Percentiles rank a stretch among this genome's conserved stretches.
Evolutionary conservation across 805 yeast genomes (phyloP).

Genomic region (Lipomyces yamadae): DNA sequence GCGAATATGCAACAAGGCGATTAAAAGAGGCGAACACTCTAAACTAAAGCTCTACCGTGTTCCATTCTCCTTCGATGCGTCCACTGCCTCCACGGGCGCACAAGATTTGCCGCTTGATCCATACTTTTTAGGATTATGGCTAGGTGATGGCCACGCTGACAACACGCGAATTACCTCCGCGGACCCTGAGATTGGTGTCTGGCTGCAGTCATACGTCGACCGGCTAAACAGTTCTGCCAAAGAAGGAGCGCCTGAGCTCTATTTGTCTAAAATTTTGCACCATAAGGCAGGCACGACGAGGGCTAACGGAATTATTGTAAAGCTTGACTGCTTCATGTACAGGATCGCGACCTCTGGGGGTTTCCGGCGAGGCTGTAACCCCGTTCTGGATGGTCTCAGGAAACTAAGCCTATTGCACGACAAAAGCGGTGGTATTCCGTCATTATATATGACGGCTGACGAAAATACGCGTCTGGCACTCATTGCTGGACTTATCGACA

Average conservation of each 20-base stretch:
- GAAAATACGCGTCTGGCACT: background rate
- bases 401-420: background rate
- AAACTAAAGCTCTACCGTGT: background rate
- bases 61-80: background rate
- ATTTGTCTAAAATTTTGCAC: background rate
- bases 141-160: background rate
- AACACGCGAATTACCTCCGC: background rate
- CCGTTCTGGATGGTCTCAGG: background rate
- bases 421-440: background rate
- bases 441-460: background rate
- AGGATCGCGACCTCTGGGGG: background rate
- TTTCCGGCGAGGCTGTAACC: background rate
- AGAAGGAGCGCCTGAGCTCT: background rate
- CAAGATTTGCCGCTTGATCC: conserved; percentile 3
- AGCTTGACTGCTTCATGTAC: background rate
- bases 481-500: background rate
- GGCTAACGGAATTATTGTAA: background rate
- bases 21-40: background rate
- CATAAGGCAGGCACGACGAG: background rate
- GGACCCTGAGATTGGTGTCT: background rate
- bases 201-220: background rate
- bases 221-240: background rate
- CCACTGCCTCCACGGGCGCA: background rate
- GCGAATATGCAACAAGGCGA: background rate
- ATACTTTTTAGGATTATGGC: background rate